Percentiles rank a stretch among this genome's conserved stretches.
These are phyloP conservation scores for Tephrocybe rancida DNA, from an alignment of 768 basidiomycete genomes.

Conservation along the genomic window DNA sequence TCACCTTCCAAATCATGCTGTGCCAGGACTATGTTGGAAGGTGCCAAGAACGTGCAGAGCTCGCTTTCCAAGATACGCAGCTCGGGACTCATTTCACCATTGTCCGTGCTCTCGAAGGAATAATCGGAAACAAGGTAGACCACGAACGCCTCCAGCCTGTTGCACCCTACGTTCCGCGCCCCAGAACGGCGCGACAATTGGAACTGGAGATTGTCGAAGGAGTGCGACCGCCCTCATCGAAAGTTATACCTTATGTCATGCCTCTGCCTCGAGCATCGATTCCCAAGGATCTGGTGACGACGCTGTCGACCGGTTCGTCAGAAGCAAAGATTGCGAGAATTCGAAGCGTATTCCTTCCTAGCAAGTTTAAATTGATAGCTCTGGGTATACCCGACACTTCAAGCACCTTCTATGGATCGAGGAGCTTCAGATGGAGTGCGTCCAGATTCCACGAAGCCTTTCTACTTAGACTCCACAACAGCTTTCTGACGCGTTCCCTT, in stretches of 20 bases:
- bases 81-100: conserved; percentile 50
- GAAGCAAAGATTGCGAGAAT: conserved; percentile 33
- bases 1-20: conserved; percentile 34
- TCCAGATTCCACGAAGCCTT: no score
- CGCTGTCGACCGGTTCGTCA: conserved; percentile 30
- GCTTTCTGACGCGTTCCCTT: not conserved
- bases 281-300: conserved; percentile 32
- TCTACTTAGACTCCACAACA: not conserved
- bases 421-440: conserved; percentile 29
- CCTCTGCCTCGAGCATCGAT: conserved; percentile 40
- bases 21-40: conserved; percentile 42
- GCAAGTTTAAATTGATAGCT: conserved; percentile 30
- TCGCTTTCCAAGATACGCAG: conserved; percentile 50
- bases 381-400: conserved; percentile 48
- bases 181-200: conserved; percentile 25
- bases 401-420: conserved; percentile 53
- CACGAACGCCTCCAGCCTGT: conserved; percentile 47
- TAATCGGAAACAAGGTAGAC: conserved; percentile 47
- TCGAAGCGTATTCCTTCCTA: conserved; percentile 41
- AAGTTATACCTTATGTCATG: conserved; percentile 43
- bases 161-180: conserved; percentile 46
- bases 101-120: conserved; percentile 41
- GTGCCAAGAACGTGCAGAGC: conserved; percentile 54
- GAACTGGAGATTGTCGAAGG: conserved; percentile 43
- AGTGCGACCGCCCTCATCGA: conserved; percentile 40